These are phyloP conservation scores for Pseudocercospora musae DNA, from an alignment of 2,329 filamentous ascomycete genomes.

Conservation along the genomic window DNA sequence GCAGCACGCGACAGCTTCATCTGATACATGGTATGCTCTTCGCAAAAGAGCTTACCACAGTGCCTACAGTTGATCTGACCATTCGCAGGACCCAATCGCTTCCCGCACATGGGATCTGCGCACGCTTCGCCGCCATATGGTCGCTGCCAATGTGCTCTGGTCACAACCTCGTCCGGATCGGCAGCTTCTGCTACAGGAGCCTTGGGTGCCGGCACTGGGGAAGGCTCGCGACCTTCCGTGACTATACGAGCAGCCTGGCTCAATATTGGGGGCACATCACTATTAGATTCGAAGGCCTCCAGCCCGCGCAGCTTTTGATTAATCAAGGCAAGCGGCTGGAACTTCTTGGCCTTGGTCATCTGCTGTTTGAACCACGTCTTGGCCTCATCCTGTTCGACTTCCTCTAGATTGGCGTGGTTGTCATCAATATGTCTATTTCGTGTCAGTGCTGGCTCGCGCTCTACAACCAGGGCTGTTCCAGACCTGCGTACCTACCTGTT, in stretches of 20 bases:
- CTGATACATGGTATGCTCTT: conserved; percentile 98
- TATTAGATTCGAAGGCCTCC: conserved; percentile 92
- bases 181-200: conserved; percentile 33
- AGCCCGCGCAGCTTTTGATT: conserved; percentile 92
- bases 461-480: neutral
- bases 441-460: conserved; percentile 16
- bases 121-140: conserved; percentile 72
- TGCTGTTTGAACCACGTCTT: conserved; percentile 97
- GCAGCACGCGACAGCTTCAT: conserved; percentile 94
- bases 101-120: conserved; percentile 81
- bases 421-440: conserved; percentile 72
- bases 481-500: conserved; percentile 59
- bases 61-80: conserved; percentile 90
- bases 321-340: conserved; percentile 84
- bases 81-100: conserved; percentile 71
- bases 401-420: conserved; percentile 82
- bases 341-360: conserved; percentile 87
- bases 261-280: conserved; percentile 47
- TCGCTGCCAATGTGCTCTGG: conserved; percentile 83
- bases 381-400: conserved; percentile 85
- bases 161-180: conserved; percentile 89
- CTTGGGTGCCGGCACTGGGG: conserved; percentile 36
- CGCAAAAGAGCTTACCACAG: conserved; percentile 90
- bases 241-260: conserved; percentile 19
- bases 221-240: conserved; percentile 26